phyloP scores from a whole-genome alignment of 2,329 filamentous ascomycete genomes.

The Aspergillus terreus region DNA sequence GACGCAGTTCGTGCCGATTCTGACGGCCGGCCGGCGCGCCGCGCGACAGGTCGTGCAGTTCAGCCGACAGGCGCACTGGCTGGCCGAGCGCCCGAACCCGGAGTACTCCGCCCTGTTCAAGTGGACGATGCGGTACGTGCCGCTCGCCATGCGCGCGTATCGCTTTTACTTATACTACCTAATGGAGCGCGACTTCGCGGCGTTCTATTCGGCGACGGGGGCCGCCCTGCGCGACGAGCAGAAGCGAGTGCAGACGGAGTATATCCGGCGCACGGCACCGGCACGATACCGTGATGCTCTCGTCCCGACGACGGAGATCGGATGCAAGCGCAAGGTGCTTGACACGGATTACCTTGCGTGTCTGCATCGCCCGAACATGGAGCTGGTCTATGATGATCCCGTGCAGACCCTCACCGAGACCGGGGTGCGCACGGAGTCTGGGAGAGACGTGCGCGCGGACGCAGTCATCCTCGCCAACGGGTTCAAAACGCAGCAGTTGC shows the following conservation, averaged over 20 bases:
- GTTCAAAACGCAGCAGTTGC: constrained; percentile 46
- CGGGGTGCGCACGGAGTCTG: constrained; percentile 39
- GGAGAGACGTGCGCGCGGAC: constrained; percentile 39
- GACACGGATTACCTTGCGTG: constrained; percentile 47
- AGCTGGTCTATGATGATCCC: constrained; percentile 40
- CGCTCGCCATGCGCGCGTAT: constrained; percentile 44
- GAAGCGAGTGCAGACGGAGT: constrained; percentile 38
- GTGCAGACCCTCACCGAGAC: constrained; percentile 36
- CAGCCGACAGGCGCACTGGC: constrained; percentile 49
- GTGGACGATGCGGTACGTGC: constrained; percentile 44
- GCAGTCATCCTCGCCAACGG: constrained; percentile 50
- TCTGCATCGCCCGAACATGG: constrained; percentile 41
- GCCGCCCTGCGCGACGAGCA: constrained; percentile 31
- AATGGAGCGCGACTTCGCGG: constrained; percentile 44
- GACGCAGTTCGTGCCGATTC: constrained; percentile 47
- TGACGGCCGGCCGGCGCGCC: constrained; percentile 33
- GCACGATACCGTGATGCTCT: constrained; percentile 43
- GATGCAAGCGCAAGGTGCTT: constrained; percentile 48
- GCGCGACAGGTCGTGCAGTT: constrained; percentile 46
- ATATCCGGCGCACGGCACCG: constrained; percentile 43
- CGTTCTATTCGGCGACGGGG: constrained; percentile 30
- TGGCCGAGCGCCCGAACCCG: constrained; percentile 44
- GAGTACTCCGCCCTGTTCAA: constrained; percentile 41
- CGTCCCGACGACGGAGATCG: constrained; percentile 43
- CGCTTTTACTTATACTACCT: constrained; percentile 41